phyloP scores from a whole-genome alignment of 2,329 filamentous ascomycete species.

The Dichotomopilus funicola region DNA sequence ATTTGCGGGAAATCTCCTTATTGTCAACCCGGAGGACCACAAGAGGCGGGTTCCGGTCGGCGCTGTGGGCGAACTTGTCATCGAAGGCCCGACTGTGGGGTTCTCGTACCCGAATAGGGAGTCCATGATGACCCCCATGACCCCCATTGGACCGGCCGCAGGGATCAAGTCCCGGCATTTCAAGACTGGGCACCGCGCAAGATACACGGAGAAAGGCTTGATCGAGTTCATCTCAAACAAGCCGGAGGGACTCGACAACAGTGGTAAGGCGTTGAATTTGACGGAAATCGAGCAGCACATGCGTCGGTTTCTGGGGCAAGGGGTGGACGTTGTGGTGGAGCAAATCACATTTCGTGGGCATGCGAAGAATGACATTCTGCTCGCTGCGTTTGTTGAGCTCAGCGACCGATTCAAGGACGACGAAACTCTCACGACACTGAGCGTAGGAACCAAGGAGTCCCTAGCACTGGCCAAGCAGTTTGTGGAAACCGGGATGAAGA shows the following conservation, averaged over 20 bases:
- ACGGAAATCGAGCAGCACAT: conserved; percentile 42
- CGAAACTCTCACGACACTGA: conserved; percentile 35
- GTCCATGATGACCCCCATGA: conserved; percentile 22
- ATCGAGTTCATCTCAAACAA: conserved; percentile 43
- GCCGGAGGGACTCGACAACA: conserved; percentile 36
- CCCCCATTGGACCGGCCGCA: conserved; percentile 23
- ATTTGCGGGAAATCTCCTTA: conserved; percentile 44
- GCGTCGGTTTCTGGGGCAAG: conserved; percentile 40
- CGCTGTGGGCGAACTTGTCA: conserved; percentile 51
- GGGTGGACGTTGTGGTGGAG: conserved; percentile 45
- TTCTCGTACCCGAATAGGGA: conserved; percentile 32
- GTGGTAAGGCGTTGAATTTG: conserved; percentile 35
- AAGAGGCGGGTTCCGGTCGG: conserved; percentile 47
- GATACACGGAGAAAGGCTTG: conserved; percentile 42
- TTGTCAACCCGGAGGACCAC: conserved; percentile 47
- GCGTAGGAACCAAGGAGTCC: conserved; percentile 36
- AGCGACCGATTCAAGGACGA: conserved; percentile 34
- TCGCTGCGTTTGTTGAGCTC: conserved; percentile 46
- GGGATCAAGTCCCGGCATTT: conserved; percentile 34
- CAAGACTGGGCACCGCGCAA: conserved; percentile 46
- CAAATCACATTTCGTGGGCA: conserved; percentile 39
- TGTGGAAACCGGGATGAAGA: conserved; percentile 36
- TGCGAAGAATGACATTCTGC: conserved; percentile 29
- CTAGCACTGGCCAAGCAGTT: conserved; percentile 39
- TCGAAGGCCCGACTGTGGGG: conserved; percentile 49